phyloP scores from a whole-genome alignment of 2,329 filamentous ascomycete genomes.

The Apiospora aurea region DNA sequence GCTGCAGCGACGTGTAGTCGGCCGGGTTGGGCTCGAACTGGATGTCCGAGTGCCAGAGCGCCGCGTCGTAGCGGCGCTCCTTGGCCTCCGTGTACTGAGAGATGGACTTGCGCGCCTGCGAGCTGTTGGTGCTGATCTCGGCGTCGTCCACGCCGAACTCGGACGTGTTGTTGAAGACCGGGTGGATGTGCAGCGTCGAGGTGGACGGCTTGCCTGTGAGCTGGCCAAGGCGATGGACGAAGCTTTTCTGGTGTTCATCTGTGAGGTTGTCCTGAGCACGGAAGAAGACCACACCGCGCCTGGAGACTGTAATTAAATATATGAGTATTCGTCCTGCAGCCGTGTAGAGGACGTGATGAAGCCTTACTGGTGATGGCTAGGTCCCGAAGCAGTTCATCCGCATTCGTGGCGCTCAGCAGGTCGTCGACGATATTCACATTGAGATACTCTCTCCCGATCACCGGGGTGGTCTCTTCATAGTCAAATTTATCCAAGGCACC shows the following conservation, averaged over 20 bases:
- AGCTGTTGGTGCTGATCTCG: conserved; percentile 67
- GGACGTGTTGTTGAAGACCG: conserved; percentile 58
- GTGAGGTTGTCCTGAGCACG: conserved; percentile 63
- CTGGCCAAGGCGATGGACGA: conserved; percentile 65
- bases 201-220: conserved; percentile 64
- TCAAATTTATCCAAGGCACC: conserved; percentile 52
- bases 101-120: conserved; percentile 52
- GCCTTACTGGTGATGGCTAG: conserved; percentile 64
- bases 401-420: conserved; percentile 50
- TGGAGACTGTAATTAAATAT: conserved; percentile 55
- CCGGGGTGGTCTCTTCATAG: conserved; percentile 58
- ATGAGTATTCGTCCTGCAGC: conserved; percentile 1
- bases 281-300: conserved; percentile 71
- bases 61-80: conserved; percentile 48
- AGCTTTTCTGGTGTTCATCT: conserved; percentile 65
- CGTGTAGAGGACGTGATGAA: conserved; percentile 1
- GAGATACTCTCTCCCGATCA: conserved; percentile 62
- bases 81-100: conserved; percentile 38
- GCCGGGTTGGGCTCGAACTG: conserved; percentile 65
- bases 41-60: conserved; percentile 63
- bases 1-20: conserved; percentile 67
- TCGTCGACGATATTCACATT: conserved; percentile 59
- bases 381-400: conserved; percentile 64
- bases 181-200: conserved; percentile 67
- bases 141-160: conserved; percentile 59